These are phyloP conservation scores for Cryptosporidium parvum DNA, from an alignment of 169 alveolate species.

Conservation along the genomic window DNA sequence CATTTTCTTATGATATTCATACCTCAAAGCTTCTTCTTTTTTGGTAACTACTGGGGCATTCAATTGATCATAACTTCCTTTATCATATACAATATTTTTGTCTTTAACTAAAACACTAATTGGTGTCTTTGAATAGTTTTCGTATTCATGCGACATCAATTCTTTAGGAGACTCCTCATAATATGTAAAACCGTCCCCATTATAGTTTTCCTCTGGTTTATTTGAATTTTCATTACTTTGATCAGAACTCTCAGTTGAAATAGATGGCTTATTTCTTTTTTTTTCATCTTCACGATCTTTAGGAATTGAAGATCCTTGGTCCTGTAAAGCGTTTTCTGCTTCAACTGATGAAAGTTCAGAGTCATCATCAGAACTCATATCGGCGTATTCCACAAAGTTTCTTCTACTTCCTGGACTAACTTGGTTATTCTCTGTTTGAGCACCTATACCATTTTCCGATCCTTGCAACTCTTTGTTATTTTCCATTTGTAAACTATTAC, in stretches of 20 bases:
- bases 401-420: background rate
- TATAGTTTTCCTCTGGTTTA: background rate
- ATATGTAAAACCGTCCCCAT: conserved; percentile 31
- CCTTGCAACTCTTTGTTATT: background rate
- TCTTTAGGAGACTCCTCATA: conserved; percentile 55
- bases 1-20: conserved; percentile 64
- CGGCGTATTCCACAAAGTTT: background rate
- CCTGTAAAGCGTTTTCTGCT: background rate
- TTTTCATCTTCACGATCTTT: background rate
- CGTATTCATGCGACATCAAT: conserved; percentile 44
- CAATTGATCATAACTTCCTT: conserved; percentile 10
- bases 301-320: background rate
- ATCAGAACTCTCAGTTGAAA: background rate
- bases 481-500: background rate
- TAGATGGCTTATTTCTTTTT: background rate
- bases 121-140: conserved; percentile 29
- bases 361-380: conserved; percentile 14
- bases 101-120: conserved; percentile 22
- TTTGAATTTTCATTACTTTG: background rate
- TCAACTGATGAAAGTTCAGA: background rate
- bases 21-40: conserved; percentile 2
- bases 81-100: conserved; percentile 1
- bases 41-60: conserved; percentile 23
- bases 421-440: background rate
- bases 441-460: background rate